phyloP scores from a whole-genome alignment of 768 basidiomycete genomes.

The Leccinum arenicola region DNA sequence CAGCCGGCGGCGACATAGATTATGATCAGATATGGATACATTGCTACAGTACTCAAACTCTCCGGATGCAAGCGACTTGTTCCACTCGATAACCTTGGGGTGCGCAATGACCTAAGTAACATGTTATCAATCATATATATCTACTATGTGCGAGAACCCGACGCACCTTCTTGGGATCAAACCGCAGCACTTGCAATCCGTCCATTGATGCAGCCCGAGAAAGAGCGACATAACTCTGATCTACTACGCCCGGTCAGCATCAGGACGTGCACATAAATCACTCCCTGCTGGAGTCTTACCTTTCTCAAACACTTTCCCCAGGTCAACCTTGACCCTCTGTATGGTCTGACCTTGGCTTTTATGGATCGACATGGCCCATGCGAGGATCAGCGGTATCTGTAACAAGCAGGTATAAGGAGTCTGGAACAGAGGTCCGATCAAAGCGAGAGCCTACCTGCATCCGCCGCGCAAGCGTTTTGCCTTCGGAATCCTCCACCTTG shows the following conservation, averaged over 20 bases:
- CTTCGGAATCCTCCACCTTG: conserved; percentile 50
- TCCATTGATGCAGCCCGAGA: conserved; percentile 53
- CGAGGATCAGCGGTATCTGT: conserved; percentile 70
- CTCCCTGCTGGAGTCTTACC: conserved; percentile 26
- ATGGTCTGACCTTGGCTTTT: conserved; percentile 79
- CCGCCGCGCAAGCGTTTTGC: conserved; percentile 45
- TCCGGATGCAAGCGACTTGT: conserved; percentile 23
- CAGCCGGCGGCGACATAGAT: too few species aligned
- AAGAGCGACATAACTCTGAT: conserved; percentile 49
- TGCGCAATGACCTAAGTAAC: conserved; percentile 39
- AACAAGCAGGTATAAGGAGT: neutral
- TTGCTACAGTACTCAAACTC: too few species aligned
- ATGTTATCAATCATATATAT: neutral
- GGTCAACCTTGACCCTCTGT: conserved; percentile 60
- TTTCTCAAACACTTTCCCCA: conserved; percentile 63
- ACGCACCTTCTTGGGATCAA: conserved; percentile 49
- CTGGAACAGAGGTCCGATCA: neutral
- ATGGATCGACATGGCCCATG: conserved; percentile 79
- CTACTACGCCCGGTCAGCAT: conserved; percentile 18
- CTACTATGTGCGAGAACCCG: too few species aligned
- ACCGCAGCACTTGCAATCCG: conserved; percentile 51
- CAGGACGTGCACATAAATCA: neutral
- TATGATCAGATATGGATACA: too few species aligned
- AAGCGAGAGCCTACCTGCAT: conserved; percentile 35
- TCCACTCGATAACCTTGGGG: conserved; percentile 44